These are phyloP conservation scores for Candida boleticola DNA, from an alignment of 805 yeast genomes.

Conservation along the genomic window DNA sequence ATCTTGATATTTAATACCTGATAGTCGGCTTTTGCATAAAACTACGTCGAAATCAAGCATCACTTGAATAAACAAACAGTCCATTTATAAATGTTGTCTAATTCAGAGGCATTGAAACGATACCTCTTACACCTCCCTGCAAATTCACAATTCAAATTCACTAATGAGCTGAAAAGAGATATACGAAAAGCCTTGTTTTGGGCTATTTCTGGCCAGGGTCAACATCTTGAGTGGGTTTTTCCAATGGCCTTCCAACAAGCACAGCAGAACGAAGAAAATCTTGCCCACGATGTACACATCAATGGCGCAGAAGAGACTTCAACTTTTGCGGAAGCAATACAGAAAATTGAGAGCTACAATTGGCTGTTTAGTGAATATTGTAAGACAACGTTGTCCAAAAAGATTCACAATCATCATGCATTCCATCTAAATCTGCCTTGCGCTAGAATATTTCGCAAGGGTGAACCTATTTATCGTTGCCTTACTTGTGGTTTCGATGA, in stretches of 20 bases:
- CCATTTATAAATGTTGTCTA: slow-evolving; percentile 5
- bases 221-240: slow-evolving; percentile 33
- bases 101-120: slow-evolving; percentile 18
- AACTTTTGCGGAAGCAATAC: slow-evolving; percentile 3
- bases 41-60: no score
- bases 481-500: slow-evolving; percentile 76
- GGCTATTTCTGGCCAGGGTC: slow-evolving; percentile 31
- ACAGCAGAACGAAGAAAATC: not conserved
- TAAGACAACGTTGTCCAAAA: slow-evolving; percentile 12
- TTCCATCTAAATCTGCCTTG: slow-evolving; percentile 69
- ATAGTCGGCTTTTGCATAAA: no score
- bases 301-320: not conserved
- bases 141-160: slow-evolving; percentile 24
- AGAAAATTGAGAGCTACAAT: slow-evolving; percentile 23
- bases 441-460: slow-evolving; percentile 66
- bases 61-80: no score
- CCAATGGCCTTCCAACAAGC: slow-evolving; percentile 21
- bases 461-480: slow-evolving; percentile 82
- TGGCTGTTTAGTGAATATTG: slow-evolving; percentile 35
- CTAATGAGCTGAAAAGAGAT: slow-evolving; percentile 19
- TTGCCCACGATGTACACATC: not conserved
- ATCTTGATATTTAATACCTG: no score
- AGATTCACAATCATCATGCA: slow-evolving; percentile 29
- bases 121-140: slow-evolving; percentile 34
- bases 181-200: slow-evolving; percentile 31